Evolutionary conservation across 306 rosid species (phyloP).

Genomic region (Adenanthera pavonina): DNA sequence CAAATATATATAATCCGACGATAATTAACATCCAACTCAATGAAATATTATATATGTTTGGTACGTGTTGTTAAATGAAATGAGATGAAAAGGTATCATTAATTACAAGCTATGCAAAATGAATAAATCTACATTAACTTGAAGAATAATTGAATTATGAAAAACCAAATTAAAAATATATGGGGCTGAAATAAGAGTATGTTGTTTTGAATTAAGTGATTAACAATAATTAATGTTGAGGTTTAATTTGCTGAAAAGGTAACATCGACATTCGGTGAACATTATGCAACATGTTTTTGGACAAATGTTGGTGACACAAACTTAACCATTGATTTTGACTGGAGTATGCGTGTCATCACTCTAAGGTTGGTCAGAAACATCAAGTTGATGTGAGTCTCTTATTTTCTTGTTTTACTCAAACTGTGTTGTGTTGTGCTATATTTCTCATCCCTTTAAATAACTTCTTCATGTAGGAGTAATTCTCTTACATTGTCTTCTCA

Average conservation of each 20-base stretch:
- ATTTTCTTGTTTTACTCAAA: too few relatives aligned
- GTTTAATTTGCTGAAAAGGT: slow-evolving; percentile 52
- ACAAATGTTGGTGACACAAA: slow-evolving; percentile 41
- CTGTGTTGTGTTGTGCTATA: too few relatives aligned
- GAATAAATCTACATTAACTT: too few relatives aligned
- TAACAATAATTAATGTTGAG: background rate
- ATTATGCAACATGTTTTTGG: slow-evolving; percentile 66
- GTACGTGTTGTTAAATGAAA: too few relatives aligned
- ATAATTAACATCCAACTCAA: too few relatives aligned
- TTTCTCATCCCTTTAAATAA: background rate
- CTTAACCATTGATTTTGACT: slow-evolving; percentile 64
- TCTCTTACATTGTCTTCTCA: background rate
- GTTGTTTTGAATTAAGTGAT: background rate
- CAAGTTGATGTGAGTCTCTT: slow-evolving; percentile 62
- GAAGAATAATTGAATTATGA: too few relatives aligned
- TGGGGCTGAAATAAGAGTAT: too few relatives aligned
- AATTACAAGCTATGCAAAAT: too few relatives aligned
- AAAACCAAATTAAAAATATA: too few relatives aligned
- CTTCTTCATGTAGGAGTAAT: background rate
- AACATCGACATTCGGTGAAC: slow-evolving; percentile 45
- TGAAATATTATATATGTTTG: too few relatives aligned
- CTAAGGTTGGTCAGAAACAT: slow-evolving; percentile 67
- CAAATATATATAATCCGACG: too few relatives aligned
- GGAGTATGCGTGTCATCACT: slow-evolving; percentile 72
- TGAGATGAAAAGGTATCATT: too few relatives aligned